Evolutionary conservation across 2,329 filamentous ascomycete species (phyloP).

Genomic region (Arthrocladium fulminans): DNA sequence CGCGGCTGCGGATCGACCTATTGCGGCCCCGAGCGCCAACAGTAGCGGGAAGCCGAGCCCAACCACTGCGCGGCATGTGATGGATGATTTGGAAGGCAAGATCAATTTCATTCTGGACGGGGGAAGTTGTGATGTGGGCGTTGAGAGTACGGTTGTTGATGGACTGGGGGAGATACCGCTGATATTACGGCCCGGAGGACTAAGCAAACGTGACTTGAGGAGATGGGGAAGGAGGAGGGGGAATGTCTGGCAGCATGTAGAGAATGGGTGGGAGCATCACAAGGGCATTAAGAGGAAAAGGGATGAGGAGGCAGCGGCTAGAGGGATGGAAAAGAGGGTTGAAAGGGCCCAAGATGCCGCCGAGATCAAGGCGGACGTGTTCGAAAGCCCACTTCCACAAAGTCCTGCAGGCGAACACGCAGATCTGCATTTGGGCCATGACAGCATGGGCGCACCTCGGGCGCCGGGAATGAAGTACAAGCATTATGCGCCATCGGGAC

Average conservation of each 20-base stretch:
- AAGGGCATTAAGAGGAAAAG: slow-evolving; percentile 55
- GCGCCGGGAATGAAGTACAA: slow-evolving; percentile 99
- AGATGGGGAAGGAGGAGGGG: slow-evolving; percentile 63
- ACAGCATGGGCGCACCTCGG: slow-evolving; percentile 47
- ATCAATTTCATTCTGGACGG: slow-evolving; percentile 87
- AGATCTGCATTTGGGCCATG: slow-evolving; percentile 5
- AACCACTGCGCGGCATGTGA: slow-evolving; percentile 80
- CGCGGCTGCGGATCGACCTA: slow-evolving; percentile 62
- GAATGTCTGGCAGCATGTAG: slow-evolving; percentile 68
- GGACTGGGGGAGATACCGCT: slow-evolving; percentile 72
- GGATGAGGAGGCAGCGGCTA: not conserved
- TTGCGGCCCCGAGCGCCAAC: slow-evolving; percentile 90
- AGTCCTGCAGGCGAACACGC: not conserved
- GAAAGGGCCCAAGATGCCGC: not conserved
- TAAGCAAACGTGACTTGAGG: slow-evolving; percentile 49
- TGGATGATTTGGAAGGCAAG: slow-evolving; percentile 69
- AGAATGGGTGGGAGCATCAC: slow-evolving; percentile 66
- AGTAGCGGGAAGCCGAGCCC: slow-evolving; percentile 88
- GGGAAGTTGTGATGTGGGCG: slow-evolving; percentile 74
- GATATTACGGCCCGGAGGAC: slow-evolving; percentile 75
- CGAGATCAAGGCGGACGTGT: not conserved
- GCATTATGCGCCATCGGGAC: slow-evolving; percentile 88
- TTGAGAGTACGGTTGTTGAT: slow-evolving; percentile 95
- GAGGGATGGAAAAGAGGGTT: not conserved
- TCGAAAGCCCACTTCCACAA: slow-evolving; percentile 1